These are phyloP conservation scores for Torulaspora gathmanii DNA, from an alignment of 805 yeast species.

Conservation along the genomic window DNA sequence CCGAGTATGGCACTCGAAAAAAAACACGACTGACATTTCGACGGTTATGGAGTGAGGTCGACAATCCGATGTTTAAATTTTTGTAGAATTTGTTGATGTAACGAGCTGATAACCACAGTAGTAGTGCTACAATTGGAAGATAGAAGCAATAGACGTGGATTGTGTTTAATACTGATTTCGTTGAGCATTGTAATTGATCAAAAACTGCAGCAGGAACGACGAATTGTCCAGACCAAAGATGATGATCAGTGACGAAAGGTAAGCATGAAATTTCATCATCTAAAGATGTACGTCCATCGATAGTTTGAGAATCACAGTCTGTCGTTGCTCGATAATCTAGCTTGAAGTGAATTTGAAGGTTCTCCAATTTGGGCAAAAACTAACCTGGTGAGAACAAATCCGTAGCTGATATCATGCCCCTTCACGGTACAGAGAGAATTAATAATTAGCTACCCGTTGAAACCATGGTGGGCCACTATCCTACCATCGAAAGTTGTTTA, in stretches of 20 bases:
- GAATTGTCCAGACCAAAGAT: constrained; percentile 76
- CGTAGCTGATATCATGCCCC: constrained; percentile 90
- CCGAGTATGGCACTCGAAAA: constrained; percentile 28
- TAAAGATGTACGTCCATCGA: constrained; percentile 48
- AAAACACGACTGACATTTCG: constrained; percentile 29
- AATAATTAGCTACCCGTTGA: constrained; percentile 65
- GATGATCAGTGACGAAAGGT: constrained; percentile 57
- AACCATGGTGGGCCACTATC: too few relatives aligned
- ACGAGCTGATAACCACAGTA: constrained; percentile 51
- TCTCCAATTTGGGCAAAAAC: constrained; percentile 90
- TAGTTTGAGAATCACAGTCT: constrained; percentile 41
- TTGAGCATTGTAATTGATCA: constrained; percentile 59
- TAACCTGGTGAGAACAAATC: constrained; percentile 80
- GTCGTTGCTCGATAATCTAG: constrained; percentile 42
- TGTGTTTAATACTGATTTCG: constrained; percentile 52
- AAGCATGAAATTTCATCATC: constrained; percentile 60
- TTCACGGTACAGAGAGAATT: constrained; percentile 63
- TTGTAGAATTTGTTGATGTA: constrained; percentile 44
- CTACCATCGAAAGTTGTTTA: too few relatives aligned
- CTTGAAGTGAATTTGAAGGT: constrained; percentile 64
- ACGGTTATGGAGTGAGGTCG: constrained; percentile 24
- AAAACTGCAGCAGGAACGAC: constrained; percentile 51
- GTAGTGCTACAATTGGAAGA: constrained; percentile 71
- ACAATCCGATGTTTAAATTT: constrained; percentile 24
- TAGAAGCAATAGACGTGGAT: constrained; percentile 69